phyloP scores from a whole-genome alignment of 2,329 filamentous ascomycete species.

The Fusarium robinianum region DNA sequence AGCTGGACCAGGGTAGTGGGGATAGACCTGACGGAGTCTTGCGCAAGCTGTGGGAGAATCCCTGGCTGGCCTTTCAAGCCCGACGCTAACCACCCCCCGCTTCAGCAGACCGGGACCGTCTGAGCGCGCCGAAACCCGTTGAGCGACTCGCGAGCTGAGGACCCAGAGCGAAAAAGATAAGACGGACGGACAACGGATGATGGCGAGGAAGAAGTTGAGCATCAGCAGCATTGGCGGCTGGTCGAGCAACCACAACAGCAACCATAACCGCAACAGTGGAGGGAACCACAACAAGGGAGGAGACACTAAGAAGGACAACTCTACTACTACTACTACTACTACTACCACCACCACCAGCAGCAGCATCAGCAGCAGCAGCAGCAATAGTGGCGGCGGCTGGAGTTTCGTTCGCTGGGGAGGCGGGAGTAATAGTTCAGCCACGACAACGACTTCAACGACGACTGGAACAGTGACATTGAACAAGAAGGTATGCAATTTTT shows the following conservation, averaged over 20 bases:
- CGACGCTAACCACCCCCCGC: too few relatives aligned
- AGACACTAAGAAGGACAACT: conserved; percentile 21
- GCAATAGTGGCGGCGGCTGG: conserved; percentile 20
- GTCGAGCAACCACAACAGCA: too few relatives aligned
- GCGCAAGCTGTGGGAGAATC: too few relatives aligned
- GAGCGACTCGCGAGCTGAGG: conserved; percentile 1
- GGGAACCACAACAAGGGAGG: conserved; percentile 10
- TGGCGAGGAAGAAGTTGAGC: conserved; percentile 27
- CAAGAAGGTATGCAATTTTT: background rate
- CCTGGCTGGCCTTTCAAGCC: too few relatives aligned
- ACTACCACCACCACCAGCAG: too few relatives aligned
- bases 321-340: too few relatives aligned
- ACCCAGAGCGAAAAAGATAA: too few relatives aligned
- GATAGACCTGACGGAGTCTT: too few relatives aligned
- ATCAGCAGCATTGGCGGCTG: conserved; percentile 20
- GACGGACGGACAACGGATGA: conserved; percentile 8
- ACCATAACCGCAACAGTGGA: too few relatives aligned
- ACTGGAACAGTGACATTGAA: background rate
- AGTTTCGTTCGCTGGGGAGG: background rate
- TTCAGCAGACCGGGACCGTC: conserved; percentile 2
- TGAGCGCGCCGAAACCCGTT: conserved; percentile 3
- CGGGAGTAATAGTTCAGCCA: background rate
- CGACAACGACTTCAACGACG: background rate
- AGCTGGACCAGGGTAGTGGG: too few relatives aligned
- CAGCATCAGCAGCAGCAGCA: conserved; percentile 14